Conservation (phyloP, 148 eudicot genomes). For the Dianthus caryophyllus region DNA sequence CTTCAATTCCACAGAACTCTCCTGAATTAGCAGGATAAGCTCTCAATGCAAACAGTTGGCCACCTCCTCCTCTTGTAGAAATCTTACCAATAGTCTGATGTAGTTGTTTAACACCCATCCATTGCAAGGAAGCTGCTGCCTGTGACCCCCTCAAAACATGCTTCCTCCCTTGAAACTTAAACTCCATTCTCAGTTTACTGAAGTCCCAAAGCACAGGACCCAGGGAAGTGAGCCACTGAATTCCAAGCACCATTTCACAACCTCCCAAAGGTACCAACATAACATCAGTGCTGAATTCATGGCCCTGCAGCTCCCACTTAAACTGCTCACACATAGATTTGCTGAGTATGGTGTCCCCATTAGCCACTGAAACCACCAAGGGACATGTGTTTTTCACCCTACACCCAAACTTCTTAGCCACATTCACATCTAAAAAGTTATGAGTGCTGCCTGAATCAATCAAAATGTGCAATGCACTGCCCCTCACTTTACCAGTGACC, state of each 20-base stretch:
- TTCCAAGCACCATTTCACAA: background rate
- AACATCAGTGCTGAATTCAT: background rate
- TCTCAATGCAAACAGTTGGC: background rate
- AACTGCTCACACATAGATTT: background rate
- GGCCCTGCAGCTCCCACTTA: background rate
- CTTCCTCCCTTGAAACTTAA: background rate
- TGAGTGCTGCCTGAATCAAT: too few relatives aligned
- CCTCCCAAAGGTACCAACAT: background rate
- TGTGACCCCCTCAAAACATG: background rate
- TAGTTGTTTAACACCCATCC: background rate
- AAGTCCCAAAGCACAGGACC: background rate
- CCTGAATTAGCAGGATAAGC: too few relatives aligned
- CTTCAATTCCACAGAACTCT: too few relatives aligned
- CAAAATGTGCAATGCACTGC: background rate
- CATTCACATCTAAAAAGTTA: background rate
- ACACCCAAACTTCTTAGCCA: background rate
- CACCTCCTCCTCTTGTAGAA: background rate
- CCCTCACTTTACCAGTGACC: background rate
- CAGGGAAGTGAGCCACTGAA: background rate
- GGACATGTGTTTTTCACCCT: background rate
- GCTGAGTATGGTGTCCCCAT: background rate
- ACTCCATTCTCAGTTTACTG: background rate
- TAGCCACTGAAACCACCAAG: background rate
- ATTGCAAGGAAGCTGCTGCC: background rate
- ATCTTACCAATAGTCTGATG: background rate